Percentiles rank a stretch among this genome's conserved stretches.
Evolutionary conservation across 768 basidiomycete species (phyloP).

Genomic region (Boletus eberwhitei): DNA sequence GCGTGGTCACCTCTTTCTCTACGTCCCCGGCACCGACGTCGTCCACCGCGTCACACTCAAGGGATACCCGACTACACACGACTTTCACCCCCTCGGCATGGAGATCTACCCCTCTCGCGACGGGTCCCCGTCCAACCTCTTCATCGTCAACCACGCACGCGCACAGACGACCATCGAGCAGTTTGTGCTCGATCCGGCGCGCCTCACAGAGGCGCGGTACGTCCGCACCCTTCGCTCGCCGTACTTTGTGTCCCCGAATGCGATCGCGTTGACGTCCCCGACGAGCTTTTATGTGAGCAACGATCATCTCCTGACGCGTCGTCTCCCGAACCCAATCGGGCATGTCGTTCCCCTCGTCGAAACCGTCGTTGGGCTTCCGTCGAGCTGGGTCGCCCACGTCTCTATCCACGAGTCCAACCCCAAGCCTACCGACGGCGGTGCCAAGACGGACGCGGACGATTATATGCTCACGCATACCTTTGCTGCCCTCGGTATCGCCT

Average conservation of each 20-base stretch:
- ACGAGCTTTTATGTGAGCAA: constrained; percentile 71
- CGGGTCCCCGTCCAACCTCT: constrained; percentile 53
- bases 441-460: constrained; percentile 14
- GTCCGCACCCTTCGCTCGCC: constrained; percentile 58
- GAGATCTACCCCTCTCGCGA: constrained; percentile 51
- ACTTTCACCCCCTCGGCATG: constrained; percentile 72
- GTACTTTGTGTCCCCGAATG: constrained; percentile 63
- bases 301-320: constrained; percentile 66
- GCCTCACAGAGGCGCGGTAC: constrained; percentile 45
- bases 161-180: constrained; percentile 63
- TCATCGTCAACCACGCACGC: constrained; percentile 68
- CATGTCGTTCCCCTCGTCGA: constrained; percentile 52
- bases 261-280: constrained; percentile 61
- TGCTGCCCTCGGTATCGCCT: constrained; percentile 50
- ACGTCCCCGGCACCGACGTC: constrained; percentile 28
- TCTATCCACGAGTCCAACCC: constrained; percentile 32
- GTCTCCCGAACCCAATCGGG: constrained; percentile 50
- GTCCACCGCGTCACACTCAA: constrained; percentile 43
- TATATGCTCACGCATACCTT: constrained; percentile 35
- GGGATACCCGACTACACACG: constrained; percentile 53
- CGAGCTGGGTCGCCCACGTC: constrained; percentile 59
- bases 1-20: constrained; percentile 61
- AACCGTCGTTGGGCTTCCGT: constrained; percentile 51
- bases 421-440: constrained; percentile 3
- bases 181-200: constrained; percentile 49